phyloP scores from a whole-genome alignment of 2,329 filamentous ascomycete genomes.

The Ascochyta koolunga region DNA sequence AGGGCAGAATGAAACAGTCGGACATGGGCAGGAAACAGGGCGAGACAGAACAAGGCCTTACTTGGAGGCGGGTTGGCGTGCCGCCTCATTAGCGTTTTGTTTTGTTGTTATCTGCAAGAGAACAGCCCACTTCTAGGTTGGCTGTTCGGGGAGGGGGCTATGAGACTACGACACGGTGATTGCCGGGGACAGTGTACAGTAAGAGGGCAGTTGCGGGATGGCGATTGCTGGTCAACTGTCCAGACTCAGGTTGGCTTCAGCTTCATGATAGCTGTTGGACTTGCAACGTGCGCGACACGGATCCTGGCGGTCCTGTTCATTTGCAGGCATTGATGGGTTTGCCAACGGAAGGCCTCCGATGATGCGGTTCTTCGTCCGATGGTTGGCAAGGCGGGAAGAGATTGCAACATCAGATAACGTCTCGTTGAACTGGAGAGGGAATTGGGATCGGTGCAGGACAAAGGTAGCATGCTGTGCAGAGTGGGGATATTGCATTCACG shows the following conservation, averaged over 20 bases:
- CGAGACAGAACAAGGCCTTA: not conserved
- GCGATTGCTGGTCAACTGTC: not conserved
- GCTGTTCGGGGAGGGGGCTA: no score
- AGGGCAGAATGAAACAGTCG: not conserved
- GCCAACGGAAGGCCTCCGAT: not conserved
- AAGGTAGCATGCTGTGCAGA: not conserved
- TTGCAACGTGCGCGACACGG: not conserved
- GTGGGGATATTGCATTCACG: no score
- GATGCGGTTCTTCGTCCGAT: not conserved
- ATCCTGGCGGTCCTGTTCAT: not conserved
- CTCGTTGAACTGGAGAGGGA: not conserved
- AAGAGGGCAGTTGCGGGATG: not conserved
- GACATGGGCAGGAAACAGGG: not conserved
- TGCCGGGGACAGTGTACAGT: not conserved
- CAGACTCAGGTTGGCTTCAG: not conserved
- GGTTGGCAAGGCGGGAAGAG: not conserved
- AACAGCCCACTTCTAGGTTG: slow-evolving; percentile 4
- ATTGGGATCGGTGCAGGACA: not conserved
- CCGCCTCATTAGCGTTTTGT: not conserved
- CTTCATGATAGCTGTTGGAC: not conserved
- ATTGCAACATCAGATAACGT: not conserved
- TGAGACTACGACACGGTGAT: not conserved
- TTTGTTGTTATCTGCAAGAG: not conserved
- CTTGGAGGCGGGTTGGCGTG: no score
- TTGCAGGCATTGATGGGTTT: not conserved